phyloP scores from a whole-genome alignment of 164 flowering plant genomes.

The Litsea cubeba region DNA sequence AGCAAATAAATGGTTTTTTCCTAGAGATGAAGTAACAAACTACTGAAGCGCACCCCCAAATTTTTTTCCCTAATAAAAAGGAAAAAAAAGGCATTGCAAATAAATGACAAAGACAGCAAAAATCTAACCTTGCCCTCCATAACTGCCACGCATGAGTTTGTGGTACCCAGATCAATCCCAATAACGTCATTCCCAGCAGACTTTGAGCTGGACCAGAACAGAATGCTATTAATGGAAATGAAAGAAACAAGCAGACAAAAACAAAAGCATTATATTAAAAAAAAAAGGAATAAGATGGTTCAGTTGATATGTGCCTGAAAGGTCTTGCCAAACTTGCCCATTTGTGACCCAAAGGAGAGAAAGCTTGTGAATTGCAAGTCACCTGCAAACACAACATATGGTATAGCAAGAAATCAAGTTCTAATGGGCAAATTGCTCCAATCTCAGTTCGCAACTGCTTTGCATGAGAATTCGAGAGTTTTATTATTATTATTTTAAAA shows the following conservation, averaged over 20 bases:
- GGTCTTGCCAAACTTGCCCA: slow-evolving; percentile 46
- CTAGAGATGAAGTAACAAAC: too few relatives aligned
- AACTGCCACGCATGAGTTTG: slow-evolving; percentile 77
- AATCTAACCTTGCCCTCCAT: slow-evolving; percentile 78
- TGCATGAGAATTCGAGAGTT: too few relatives aligned
- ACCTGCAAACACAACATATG: not conserved
- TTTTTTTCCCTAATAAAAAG: too few relatives aligned
- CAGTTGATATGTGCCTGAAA: slow-evolving; percentile 50
- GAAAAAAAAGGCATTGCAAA: not conserved
- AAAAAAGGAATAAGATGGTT: not conserved
- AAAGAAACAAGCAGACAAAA: not conserved
- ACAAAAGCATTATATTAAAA: not conserved
- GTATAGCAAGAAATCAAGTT: not conserved
- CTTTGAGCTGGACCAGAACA: slow-evolving; percentile 36
- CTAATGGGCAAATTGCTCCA: too few relatives aligned
- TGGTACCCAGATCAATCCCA: slow-evolving; percentile 85
- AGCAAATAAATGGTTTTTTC: too few relatives aligned
- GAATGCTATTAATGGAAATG: not conserved
- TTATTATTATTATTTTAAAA: too few relatives aligned
- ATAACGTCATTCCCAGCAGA: slow-evolving; percentile 69
- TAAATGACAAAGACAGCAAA: not conserved
- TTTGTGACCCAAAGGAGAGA: slow-evolving; percentile 23
- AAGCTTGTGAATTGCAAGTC: slow-evolving; percentile 15
- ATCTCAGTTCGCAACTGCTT: too few relatives aligned
- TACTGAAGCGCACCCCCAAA: too few relatives aligned